Evolutionary conservation across 768 basidiomycete genomes (phyloP).

Genomic region (Tylopilus sp.): DNA sequence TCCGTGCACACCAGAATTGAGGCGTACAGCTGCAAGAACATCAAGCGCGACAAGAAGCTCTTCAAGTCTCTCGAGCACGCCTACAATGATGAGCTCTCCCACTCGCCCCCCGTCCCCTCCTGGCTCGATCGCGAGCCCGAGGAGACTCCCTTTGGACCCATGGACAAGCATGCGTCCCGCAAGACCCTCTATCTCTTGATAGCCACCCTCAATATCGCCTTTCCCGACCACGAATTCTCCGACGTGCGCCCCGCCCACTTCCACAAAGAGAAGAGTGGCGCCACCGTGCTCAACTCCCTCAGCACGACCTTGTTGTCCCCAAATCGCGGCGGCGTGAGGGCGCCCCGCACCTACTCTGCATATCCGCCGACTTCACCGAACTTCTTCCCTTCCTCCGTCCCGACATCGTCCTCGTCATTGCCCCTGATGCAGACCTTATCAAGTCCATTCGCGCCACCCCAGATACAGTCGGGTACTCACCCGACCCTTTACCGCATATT

Average conservation of each 20-base stretch:
- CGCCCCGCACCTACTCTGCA: constrained; percentile 81
- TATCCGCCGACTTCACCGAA: constrained; percentile 73
- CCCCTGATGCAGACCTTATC: constrained; percentile 55
- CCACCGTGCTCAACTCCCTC: constrained; percentile 78
- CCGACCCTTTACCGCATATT: constrained; percentile 85
- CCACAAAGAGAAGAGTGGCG: constrained; percentile 71
- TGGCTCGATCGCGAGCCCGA: constrained; percentile 72
- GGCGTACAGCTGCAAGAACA: constrained; percentile 97
- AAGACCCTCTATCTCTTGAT: constrained; percentile 97
- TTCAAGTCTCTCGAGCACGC: constrained; percentile 89
- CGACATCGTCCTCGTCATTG: constrained; percentile 66
- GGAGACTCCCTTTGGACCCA: constrained; percentile 86
- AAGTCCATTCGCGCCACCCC: constrained; percentile 69
- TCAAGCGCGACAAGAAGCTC: constrained; percentile 94
- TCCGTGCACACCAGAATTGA: constrained; percentile 90
- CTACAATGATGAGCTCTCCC: constrained; percentile 72
- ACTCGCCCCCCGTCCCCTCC: constrained; percentile 81
- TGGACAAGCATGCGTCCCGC: constrained; percentile 77
- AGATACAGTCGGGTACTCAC: constrained; percentile 79
- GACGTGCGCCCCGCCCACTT: constrained; percentile 90
- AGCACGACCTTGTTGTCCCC: constrained; percentile 80
- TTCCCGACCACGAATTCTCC: constrained; percentile 97
- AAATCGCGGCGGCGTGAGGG: constrained; percentile 58
- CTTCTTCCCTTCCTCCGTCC: constrained; percentile 73
- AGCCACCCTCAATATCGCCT: constrained; percentile 94